These are phyloP conservation scores for Boletellus emodensis DNA, from an alignment of 768 basidiomycete genomes.

Conservation along the genomic window DNA sequence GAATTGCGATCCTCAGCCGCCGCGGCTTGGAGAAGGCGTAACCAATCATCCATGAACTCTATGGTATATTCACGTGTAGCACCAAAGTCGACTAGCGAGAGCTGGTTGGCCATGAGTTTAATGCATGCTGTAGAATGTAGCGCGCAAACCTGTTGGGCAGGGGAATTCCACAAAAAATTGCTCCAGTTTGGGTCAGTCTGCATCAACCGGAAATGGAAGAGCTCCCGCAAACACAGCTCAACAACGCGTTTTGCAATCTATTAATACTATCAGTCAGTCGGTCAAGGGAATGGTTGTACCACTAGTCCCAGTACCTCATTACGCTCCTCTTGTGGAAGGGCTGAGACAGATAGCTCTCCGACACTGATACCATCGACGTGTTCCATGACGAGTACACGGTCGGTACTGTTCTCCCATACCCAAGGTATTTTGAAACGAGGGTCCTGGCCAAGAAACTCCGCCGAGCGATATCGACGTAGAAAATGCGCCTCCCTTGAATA, in stretches of 20 bases:
- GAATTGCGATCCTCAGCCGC: slow-evolving; percentile 59
- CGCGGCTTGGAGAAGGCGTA: slow-evolving; percentile 77
- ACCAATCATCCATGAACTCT: slow-evolving; percentile 87
- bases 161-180: slow-evolving; percentile 86
- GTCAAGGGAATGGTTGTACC: background rate
- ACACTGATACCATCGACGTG: slow-evolving; percentile 76
- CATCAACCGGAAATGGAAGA: slow-evolving; percentile 90
- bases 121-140: background rate
- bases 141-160: slow-evolving; percentile 53
- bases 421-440: slow-evolving; percentile 78
- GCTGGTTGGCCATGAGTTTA: slow-evolving; percentile 33
- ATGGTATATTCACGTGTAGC: slow-evolving; percentile 85
- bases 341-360: slow-evolving; percentile 54
- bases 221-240: slow-evolving; percentile 82
- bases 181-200: slow-evolving; percentile 99
- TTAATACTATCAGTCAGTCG: background rate
- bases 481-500: slow-evolving; percentile 81
- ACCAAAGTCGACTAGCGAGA: slow-evolving; percentile 94
- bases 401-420: slow-evolving; percentile 79
- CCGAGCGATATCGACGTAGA: slow-evolving; percentile 54
- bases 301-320: slow-evolving; percentile 56
- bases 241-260: slow-evolving; percentile 84
- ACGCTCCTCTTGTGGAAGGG: slow-evolving; percentile 60
- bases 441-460: slow-evolving; percentile 51
- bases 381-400: slow-evolving; percentile 87